Conservation (phyloP, 2,329 filamentous ascomycete genomes). For the Waltergamsia citrina region DNA sequence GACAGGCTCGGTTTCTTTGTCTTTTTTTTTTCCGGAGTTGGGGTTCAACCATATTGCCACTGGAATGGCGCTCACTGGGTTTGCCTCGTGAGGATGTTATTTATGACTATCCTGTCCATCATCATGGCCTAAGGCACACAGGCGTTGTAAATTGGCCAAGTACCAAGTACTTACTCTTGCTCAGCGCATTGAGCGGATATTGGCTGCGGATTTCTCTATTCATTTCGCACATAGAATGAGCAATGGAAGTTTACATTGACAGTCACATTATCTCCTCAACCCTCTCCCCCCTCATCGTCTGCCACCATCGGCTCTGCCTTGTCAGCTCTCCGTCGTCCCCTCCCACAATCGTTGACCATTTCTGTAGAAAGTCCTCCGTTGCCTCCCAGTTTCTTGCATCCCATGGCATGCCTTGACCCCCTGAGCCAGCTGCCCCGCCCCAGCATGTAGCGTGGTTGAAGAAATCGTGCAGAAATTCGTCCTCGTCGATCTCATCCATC, state of each 20-base stretch:
- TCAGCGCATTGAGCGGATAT: neutral
- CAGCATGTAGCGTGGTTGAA: slow-evolving; percentile 18
- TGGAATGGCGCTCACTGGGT: no score
- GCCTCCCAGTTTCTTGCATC: slow-evolving; percentile 19
- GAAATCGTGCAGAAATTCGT: slow-evolving; percentile 18
- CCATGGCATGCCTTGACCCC: slow-evolving; percentile 15
- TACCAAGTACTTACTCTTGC: neutral
- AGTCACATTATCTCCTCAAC: neutral
- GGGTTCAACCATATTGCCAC: no score
- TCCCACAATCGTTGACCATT: slow-evolving; percentile 16
- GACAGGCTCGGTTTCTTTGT: no score
- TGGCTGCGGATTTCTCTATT: no score
- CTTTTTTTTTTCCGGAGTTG: no score
- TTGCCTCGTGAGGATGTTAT: no score
- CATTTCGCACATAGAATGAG: neutral
- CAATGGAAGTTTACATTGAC: no score
- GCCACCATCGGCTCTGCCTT: slow-evolving; percentile 17
- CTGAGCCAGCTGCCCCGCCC: slow-evolving; percentile 13
- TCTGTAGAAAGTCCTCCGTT: slow-evolving; percentile 15
- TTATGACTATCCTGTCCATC: no score
- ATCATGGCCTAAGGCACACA: no score
- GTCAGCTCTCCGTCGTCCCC: slow-evolving; percentile 17
- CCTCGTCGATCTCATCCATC: slow-evolving; percentile 12
- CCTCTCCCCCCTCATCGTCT: slow-evolving; percentile 14
- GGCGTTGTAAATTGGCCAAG: no score